Percentiles rank a stretch among this genome's conserved stretches.
Evolutionary conservation across 176 grass and related monocot species (phyloP).

Genomic region (Puya raimondii): DNA sequence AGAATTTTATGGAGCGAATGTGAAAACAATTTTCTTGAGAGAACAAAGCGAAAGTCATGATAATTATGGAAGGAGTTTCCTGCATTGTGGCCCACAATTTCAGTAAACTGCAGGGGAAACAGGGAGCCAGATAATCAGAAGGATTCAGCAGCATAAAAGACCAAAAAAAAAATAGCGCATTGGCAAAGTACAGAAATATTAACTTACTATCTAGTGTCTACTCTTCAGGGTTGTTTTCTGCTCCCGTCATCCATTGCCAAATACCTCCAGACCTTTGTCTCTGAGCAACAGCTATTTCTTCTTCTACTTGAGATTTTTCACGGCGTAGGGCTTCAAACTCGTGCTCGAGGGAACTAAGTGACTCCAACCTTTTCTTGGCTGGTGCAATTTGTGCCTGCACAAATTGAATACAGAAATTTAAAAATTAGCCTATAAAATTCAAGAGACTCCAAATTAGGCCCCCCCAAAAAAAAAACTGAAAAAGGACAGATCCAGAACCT

Average conservation of each 20-base stretch:
- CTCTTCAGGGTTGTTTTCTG: constrained; percentile 36
- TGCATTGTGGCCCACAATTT: no score
- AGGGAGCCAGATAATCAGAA: no score
- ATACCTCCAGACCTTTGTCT: constrained; percentile 62
- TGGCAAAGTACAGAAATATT: neutral
- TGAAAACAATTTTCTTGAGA: no score
- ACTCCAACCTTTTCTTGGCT: constrained; percentile 49
- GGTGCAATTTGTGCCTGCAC: constrained; percentile 63
- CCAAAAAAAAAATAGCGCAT: no score
- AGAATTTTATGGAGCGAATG: no score
- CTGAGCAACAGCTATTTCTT: constrained; percentile 46
- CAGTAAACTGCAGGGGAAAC: no score
- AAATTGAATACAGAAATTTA: constrained; percentile 13
- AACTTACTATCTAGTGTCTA: constrained; percentile 42
- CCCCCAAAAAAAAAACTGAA: neutral
- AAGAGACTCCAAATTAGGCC: constrained; percentile 6
- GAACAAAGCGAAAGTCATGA: no score
- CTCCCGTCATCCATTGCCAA: constrained; percentile 84
- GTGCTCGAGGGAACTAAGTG: constrained; percentile 58
- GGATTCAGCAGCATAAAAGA: no score
- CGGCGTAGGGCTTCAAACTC: constrained; percentile 48
- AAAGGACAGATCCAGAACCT: constrained; percentile 41
- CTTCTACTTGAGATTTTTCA: constrained; percentile 62
- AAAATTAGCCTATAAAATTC: constrained; percentile 11
- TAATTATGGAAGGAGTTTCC: no score